Evolutionary conservation across 2,329 filamentous ascomycete species (phyloP), one percentile per base, ranked within the genome.

Genomic region (Colletotrichum sp.): DNA sequence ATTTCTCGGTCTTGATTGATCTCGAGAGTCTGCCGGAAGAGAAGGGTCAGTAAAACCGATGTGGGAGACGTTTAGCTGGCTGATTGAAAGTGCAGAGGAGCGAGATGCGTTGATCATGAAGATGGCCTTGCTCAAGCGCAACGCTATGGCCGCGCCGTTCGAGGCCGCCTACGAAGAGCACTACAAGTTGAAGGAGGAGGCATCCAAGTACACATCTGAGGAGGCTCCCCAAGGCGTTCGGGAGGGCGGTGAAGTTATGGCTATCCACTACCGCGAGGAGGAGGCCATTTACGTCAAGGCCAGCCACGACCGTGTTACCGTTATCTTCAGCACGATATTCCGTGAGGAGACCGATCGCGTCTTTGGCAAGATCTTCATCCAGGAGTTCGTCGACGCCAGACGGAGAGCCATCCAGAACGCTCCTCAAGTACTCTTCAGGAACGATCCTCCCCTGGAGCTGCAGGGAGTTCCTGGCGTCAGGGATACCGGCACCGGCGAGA

Each of bases 271-370:
- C 88, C 95, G 97, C 72, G 98, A 99, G 82, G 96, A 99, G 88
- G 97, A 99, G 85, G 96, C 97, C 68, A 99, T 99, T 83, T 99
- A 98, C 86, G 94, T 99, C 88, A 99, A 99, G 88, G 96, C 97
- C 77, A 98, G 95, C 85, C 95, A 98, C 87, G 97, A 99, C 84
- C 93, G 97, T 82, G 97, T 99, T 68, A 99, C 98, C 1, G 96
- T 99, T 82, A 99, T 99, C 83, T 99, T 99, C 90, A 98, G 96
- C 87, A 99, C 97, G 57, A 92, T 99, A 68, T 99, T 99, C 90
- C 91, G 95, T 74, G 98, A 99, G 84, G 98, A 99, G 87, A 99
- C 98, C 71, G 97, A 99, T 84, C 91, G 96, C 77, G 95, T 99
- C 74, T 99, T 98, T 82, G 97, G 97, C 80, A 99, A 98, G 87